Evolutionary conservation across 225 moss, liverwort and hornwort genomes (phyloP).

Genomic region (Takakia lepidozioides): DNA sequence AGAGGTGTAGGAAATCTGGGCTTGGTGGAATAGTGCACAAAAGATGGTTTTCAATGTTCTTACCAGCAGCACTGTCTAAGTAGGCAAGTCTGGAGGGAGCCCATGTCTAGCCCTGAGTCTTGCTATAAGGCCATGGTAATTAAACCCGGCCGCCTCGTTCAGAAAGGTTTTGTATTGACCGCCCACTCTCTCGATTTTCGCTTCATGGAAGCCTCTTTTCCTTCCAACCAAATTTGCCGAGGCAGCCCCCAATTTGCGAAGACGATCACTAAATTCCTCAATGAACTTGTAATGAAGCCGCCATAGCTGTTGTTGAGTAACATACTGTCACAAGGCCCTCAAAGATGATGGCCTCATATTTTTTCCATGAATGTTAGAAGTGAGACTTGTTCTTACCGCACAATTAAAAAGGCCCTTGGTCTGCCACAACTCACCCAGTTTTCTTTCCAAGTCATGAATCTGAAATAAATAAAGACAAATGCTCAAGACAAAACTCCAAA

Average conservation of each 20-base stretch:
- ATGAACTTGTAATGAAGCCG: no score
- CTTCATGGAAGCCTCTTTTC: no score
- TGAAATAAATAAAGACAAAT: no score
- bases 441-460: no score
- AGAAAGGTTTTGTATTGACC: slow-evolving; percentile 52
- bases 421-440: slow-evolving; percentile 20
- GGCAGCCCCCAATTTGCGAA: no score
- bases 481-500: no score
- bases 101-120: slow-evolving; percentile 42
- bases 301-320: slow-evolving; percentile 37
- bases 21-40: no score
- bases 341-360: slow-evolving; percentile 25
- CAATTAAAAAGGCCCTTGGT: slow-evolving; percentile 47
- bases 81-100: slow-evolving; percentile 22
- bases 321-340: slow-evolving; percentile 23
- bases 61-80: slow-evolving; percentile 25
- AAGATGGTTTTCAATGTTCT: no score
- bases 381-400: slow-evolving; percentile 36
- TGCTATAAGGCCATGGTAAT: slow-evolving; percentile 43
- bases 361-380: slow-evolving; percentile 39
- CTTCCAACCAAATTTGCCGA: no score
- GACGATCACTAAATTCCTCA: no score
- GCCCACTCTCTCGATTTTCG: no score
- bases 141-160: slow-evolving; percentile 45
- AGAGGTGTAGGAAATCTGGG: no score